Evolutionary conservation across 306 rosid species (phyloP).

Genomic region (Castanospermum australe): DNA sequence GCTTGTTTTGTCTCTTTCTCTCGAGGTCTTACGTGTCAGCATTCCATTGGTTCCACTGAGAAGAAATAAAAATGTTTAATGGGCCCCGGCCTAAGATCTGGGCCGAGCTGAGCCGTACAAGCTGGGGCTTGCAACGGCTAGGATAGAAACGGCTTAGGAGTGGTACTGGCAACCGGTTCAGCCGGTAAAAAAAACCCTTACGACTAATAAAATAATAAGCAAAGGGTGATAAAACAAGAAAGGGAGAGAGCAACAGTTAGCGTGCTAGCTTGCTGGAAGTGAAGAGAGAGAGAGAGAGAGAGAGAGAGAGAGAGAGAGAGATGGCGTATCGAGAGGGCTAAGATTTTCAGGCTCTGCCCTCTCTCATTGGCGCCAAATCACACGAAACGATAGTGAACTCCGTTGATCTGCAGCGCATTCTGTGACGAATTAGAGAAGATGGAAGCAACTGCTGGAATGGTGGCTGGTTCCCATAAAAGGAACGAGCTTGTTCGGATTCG

Average conservation of each 20-base stretch:
- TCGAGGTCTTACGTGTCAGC: neutral
- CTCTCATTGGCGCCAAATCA: neutral
- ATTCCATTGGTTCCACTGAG: neutral
- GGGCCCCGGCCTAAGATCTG: neutral
- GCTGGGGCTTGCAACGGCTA: neutral
- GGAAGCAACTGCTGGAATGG: conserved; percentile 92
- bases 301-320: conserved; percentile 20
- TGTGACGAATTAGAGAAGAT: conserved; percentile 20
- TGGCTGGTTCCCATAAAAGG: conserved; percentile 91
- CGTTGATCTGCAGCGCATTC: conserved; percentile 24
- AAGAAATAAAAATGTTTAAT: neutral
- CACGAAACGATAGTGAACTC: neutral
- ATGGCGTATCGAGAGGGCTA: conserved; percentile 71
- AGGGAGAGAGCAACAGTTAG: neutral
- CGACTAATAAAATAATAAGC: neutral
- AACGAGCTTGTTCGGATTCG: conserved; percentile 97
- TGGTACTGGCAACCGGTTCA: conserved; percentile 31
- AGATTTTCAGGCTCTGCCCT: conserved; percentile 33
- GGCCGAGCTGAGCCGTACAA: neutral
- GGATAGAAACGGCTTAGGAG: neutral
- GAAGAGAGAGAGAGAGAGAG: neutral
- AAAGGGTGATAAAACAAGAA: conserved; percentile 15
- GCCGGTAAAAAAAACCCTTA: conserved; percentile 30
- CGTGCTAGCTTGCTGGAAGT: conserved; percentile 23
- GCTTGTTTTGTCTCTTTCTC: neutral